Evolutionary conservation across 257 asterid species (phyloP), one percentile per base, ranked within the genome.

Genomic region (Vinca minor): DNA sequence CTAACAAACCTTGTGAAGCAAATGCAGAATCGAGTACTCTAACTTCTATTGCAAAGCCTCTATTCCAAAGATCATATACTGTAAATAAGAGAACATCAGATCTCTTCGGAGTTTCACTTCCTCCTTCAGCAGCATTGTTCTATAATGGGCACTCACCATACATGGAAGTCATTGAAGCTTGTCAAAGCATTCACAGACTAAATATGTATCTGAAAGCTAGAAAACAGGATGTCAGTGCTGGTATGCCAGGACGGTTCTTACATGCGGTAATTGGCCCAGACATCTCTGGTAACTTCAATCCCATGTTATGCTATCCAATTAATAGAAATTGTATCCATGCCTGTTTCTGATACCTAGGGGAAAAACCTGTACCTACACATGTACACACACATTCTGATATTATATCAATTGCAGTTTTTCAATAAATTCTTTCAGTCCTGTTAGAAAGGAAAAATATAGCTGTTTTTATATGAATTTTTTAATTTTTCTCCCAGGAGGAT

Each of bases 221-320:
- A 66, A 83, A 78, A 72, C 80, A 68, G 61, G 85, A 83, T 14
- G 83, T 87, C 57, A 83, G 70, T 65, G 79, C 85, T 59, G 94
- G 94, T 59, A 85, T 80, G 62, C 95, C 95, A 39, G 92, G 94
- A 73, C 74, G 71, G 77, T 87, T 87, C 76, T 67, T 89, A 79
- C 96, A 77, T 63, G 96, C 89, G 9, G 83, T 87, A 75, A 80
- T 82, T 69, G 94, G 95, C 23, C 88, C 89, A 4, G 77, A 74
- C 71, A 62, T 42, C 71, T 74, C 79, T 44, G 96, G 96, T 89
- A 75, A 81, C 63, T 46, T 20, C 59, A 61, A 18, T 38, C 63
- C 64, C 29, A 50, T 62, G 6, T 10, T 58, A 31, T 52, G 12
- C n/a, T 61, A 14, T 49, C 41, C 32, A 54, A n/a, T 11, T 26